Base-by-base conservation (phyloP, 2,329 filamentous ascomycete species). In the Fusarium gaditjirri region DNA sequence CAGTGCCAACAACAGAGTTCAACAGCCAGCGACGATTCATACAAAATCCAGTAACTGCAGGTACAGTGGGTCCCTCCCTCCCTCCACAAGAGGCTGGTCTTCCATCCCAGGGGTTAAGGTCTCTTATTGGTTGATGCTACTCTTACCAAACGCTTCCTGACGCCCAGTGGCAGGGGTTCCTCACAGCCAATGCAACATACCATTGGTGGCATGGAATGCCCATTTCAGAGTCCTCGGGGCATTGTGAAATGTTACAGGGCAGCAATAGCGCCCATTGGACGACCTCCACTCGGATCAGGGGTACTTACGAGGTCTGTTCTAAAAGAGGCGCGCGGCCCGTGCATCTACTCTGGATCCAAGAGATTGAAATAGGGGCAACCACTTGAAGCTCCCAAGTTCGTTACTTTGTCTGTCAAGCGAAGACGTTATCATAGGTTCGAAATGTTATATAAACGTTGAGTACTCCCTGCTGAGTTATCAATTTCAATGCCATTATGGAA, bases 161-260 rank as follows among this genome's bases (percentile, higher is more conserved):
- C 75, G 66, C 67, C 69, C 44, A 53, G 55, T 44, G 44, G 68
- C 72, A 68, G 56, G 74, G 74, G 57, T 10, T 52, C 53, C 57
- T 43, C 44, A 53, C 39, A 42, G 43, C 54, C 58, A 62, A 68
- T 68, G 52, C 61, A 57, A 63, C 59, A 58, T 59, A 52, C 63
- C 66, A 76, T 76, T 76, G 75, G 75, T 76, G 74, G 75, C 67
- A 73, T 68, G 65, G 43, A 61, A 54, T 57, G 29, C 46, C 50
- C 57, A 66, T 47, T 55, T 52, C 65, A 61, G 66, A 59, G 42
- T 42, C 54, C 43, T 60, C 56, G 58, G 47, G 54, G 38, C 59
- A 61, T 54, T 36, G 33, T 41, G 50, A 55, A 61, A 27, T 53
- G 25, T 57, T 67, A 55, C 61, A 72, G 70, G 61, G 38, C 64